A percentile compares a stretch with the other conserved stretches of the same genome.
phyloP scores from a whole-genome alignment of 2,329 filamentous ascomycete species.

The Colletotrichum chrysophilum region DNA sequence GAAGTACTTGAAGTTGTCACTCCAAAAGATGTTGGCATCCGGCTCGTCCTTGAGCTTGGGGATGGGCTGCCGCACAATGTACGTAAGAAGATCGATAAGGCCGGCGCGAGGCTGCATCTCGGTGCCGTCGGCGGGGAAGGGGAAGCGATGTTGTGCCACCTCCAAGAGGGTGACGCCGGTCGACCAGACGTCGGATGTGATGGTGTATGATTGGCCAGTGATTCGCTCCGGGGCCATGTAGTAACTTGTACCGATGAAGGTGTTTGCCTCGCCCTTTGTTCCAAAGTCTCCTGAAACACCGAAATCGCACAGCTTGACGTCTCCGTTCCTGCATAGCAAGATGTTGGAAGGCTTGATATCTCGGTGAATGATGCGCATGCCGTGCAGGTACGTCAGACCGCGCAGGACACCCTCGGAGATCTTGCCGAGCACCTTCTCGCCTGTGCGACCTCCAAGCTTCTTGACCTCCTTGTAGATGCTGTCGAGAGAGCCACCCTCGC shows the following conservation, averaged over 20 bases:
- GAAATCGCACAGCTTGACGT: constrained; percentile 98
- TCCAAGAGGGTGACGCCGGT: constrained; percentile 96
- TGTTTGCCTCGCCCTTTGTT: constrained; percentile 97
- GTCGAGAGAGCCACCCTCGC: constrained; percentile 93
- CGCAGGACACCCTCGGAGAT: constrained; percentile 94
- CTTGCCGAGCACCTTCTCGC: constrained; percentile 96
- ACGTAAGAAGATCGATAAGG: constrained; percentile 93
- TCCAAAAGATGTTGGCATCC: constrained; percentile 89
- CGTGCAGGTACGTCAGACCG: constrained; percentile 92
- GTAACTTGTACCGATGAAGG: constrained; percentile 97
- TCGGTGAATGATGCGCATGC: constrained; percentile 95
- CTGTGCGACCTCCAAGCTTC: constrained; percentile 90
- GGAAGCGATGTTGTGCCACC: constrained; percentile 98
- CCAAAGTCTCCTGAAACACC: constrained; percentile 97
- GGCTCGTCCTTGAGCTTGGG: constrained; percentile 96
- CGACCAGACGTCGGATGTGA: constrained; percentile 98
- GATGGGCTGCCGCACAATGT: constrained; percentile 95
- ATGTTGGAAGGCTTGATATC: constrained; percentile 99
- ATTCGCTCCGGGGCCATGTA: constrained; percentile 99
- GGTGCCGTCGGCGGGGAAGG: constrained; percentile 94
- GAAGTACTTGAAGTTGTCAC: constrained; percentile 97
- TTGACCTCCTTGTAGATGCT: constrained; percentile 98
- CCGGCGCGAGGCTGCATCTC: constrained; percentile 94
- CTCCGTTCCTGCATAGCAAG: constrained; percentile 86
- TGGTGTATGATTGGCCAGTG: constrained; percentile 96